Base-by-base conservation (phyloP, 139 green algal species). In the Tetraselmis chui region DNA sequence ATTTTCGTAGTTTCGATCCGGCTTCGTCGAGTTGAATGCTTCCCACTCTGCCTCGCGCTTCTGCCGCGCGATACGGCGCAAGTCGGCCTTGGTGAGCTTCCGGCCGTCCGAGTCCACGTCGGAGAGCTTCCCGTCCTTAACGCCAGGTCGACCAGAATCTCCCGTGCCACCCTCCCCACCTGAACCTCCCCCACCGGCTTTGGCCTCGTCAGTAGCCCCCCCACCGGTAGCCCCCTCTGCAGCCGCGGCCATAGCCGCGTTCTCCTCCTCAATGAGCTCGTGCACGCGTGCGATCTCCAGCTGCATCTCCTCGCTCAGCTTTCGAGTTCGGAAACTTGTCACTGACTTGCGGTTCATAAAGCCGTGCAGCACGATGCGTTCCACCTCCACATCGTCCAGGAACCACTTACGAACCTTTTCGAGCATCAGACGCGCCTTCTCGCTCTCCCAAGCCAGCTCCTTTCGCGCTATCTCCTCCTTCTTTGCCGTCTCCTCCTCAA, bases 371-470 rank as follows among this genome's bases (percentile, higher is more conserved):
- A 90, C 89, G 31, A 91, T 88, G 67, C 88, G 84, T 85, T 94
- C 88, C 2, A 91, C 86, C 82, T 93, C 90, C 2, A 92, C 59
- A 23, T 84, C 27, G 58, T 92, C 91, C 32, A 95, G 83, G 87
- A 92, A 95, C 75, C 84, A 78, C 83, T 77, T n/a, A 27, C 88
- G 83, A 24, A 96, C 82, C 86, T 95, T 95, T 31, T 84, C 78
- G 32, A 94, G 83, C 11, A 84, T 84, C 29, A 94, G 58, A 1
- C 80, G 29, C 76, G 86, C 80, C 87, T 91, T 92, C 82, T 94
- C 92, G 5, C 77, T 90, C 28, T 94, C 91, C 84, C 87, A 95
- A n/a, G 83, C 84, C 59, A 93, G 80, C 87, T 94, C 90, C 82
- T 86, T 77, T 28, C 84, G 82, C 11, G 87, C 89, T 30, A 67